A percentile compares a stretch with the other conserved stretches of the same genome.
phyloP scores from a whole-genome alignment of 495 filamentous ascomycete species.

The Podospora comata region DNA sequence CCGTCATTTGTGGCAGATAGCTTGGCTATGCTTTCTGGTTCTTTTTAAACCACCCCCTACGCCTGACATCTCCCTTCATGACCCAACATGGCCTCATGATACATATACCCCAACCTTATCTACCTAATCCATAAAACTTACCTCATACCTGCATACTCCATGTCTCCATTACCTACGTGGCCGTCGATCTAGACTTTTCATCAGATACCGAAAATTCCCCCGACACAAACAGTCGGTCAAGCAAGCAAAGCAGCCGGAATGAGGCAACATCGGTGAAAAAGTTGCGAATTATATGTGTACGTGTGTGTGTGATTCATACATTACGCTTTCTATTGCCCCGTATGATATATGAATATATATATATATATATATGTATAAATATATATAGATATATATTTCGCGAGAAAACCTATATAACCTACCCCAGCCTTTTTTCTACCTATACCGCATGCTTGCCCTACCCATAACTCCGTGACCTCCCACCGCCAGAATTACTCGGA shows the following conservation, averaged over 20 bases:
- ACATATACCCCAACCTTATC: not conserved
- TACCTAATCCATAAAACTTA: not conserved
- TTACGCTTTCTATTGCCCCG: not conserved
- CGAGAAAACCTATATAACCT: too few species aligned
- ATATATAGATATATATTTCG: not conserved
- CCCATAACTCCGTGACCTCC: conserved; percentile 28
- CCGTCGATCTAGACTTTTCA: not conserved
- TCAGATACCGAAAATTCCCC: not conserved
- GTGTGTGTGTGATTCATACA: not conserved
- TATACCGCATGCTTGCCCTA: conserved; percentile 14
- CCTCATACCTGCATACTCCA: conserved; percentile 1
- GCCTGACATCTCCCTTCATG: too few species aligned
- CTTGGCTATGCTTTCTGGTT: too few species aligned
- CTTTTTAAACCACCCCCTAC: not conserved
- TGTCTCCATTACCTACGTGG: not conserved
- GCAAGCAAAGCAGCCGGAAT: not conserved
- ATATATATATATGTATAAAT: not conserved
- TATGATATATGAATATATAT: too few species aligned
- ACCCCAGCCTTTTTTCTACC: not conserved
- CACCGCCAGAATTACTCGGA: conserved; percentile 25
- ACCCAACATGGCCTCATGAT: not conserved
- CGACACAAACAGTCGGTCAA: not conserved
- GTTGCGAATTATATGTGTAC: not conserved
- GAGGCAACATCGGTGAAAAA: not conserved
- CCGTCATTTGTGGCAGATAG: too few species aligned